phyloP scores from a whole-genome alignment of 1,284 basidiomycete genomes.

The Coniferiporia weirii region DNA sequence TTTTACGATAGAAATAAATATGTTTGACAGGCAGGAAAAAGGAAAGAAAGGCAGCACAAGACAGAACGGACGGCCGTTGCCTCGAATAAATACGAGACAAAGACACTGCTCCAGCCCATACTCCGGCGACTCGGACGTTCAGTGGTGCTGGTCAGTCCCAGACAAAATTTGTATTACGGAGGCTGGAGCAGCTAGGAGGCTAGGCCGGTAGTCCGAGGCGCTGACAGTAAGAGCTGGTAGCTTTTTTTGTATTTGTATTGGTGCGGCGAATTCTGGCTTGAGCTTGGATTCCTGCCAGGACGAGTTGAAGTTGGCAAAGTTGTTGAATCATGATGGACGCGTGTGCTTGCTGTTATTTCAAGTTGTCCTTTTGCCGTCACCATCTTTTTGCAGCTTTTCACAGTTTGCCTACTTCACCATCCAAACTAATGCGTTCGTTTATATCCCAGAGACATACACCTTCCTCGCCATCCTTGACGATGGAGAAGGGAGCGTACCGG shows the following conservation, averaged over 20 bases:
- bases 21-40: neutral
- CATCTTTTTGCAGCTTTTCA: neutral
- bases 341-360: no score
- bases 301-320: no score
- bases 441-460: constrained; percentile 4
- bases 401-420: neutral
- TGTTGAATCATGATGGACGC: no score
- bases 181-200: neutral
- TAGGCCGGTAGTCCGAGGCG: neutral
- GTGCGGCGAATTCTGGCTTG: neutral
- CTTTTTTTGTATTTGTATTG: neutral
- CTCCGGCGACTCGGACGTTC: no score
- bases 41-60: neutral
- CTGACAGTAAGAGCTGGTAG: neutral
- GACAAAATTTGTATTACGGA: neutral
- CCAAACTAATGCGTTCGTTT: neutral
- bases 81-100: neutral
- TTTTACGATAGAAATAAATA: neutral
- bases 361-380: neutral
- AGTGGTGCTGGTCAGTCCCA: neutral
- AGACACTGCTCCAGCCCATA: neutral
- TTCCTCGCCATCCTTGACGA: constrained; percentile 53
- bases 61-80: neutral
- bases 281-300: neutral
- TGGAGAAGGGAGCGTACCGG: constrained; percentile 59